phyloP scores from a whole-genome alignment of 139 green algal genomes.

The Coelastrella sp. region DNA sequence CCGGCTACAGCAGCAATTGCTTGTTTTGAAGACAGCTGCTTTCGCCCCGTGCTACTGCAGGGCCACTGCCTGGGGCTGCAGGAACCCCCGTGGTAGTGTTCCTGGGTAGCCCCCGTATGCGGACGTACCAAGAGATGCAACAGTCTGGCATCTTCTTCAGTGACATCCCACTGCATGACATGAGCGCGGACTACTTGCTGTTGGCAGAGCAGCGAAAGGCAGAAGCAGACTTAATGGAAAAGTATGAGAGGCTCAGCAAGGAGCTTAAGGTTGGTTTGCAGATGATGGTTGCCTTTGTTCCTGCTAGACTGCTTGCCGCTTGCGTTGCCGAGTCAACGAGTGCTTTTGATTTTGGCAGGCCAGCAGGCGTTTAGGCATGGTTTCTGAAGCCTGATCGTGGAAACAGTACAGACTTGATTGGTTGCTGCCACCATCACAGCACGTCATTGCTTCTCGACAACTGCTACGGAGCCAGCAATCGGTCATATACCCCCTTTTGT shows the following conservation, averaged over 20 bases:
- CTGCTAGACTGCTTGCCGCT: too few species aligned
- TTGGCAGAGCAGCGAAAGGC: slow-evolving; percentile 65
- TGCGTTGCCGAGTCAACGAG: too few species aligned
- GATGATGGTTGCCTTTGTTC: background rate
- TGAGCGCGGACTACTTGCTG: slow-evolving; percentile 64
- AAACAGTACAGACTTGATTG: too few species aligned
- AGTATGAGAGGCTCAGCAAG: slow-evolving; percentile 62
- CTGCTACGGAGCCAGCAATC: too few species aligned
- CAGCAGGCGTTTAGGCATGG: too few species aligned
- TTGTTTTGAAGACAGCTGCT: too few species aligned
- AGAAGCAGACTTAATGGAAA: slow-evolving; percentile 65
- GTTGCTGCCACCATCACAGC: too few species aligned
- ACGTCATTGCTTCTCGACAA: too few species aligned
- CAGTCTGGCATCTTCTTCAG: slow-evolving; percentile 50
- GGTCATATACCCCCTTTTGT: too few species aligned
- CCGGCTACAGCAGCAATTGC: too few species aligned
- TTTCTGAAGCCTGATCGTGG: too few species aligned
- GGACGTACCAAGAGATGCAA: slow-evolving; percentile 58
- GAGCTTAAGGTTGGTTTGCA: slow-evolving; percentile 56
- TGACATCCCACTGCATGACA: slow-evolving; percentile 63
- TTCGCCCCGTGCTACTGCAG: background rate
- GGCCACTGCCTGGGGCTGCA: background rate
- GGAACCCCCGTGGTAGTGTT: slow-evolving; percentile 50
- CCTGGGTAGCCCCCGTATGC: slow-evolving; percentile 53
- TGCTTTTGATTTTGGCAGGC: too few species aligned